Base-by-base conservation (phyloP, 1,284 basidiomycete genomes). In the Austroboletus novae-zelandiae region DNA sequence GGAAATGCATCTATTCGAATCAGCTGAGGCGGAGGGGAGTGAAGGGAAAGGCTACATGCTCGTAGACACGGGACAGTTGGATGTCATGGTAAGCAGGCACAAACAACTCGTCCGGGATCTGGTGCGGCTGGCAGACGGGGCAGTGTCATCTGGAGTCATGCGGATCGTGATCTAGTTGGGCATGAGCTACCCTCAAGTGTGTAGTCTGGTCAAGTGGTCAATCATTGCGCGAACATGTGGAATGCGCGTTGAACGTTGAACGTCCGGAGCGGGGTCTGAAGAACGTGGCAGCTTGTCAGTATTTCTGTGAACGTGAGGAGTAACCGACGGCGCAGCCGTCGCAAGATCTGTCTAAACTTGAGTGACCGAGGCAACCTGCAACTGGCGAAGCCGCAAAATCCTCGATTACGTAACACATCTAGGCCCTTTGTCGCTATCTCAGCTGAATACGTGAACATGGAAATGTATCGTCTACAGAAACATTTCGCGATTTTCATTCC, bases 151-250 rank as follows among this genome's bases (percentile, higher is more conserved):
- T 52, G 34, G 40, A 49, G 36, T 50, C 51, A 45, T 66, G 62
- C 51, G 43, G 49, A 52, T 50, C 51, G 48, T 49, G 52, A 65
- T 66, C 52, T 53, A 50, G 47, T 61, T 50, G 55, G 49, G 45
- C 56, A 65, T 59, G 64, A 55, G 50, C 49, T 42, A 30, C 65
- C 63, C 53, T 61, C 64, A 49, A 39, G 57, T 51, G 62, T 53
- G 60, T 53, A 61, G 60, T 48, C 54, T 51, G 45, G 64, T 66
- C 60, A 43, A 61, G 57, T 47, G 52, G 54, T 54, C 58, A 52
- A 52, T 61, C 51, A 49, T 67, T 61, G 65, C 59, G 53, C 45
- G 61, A 58, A 65, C 62, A 65, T 67, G 62, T 67, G 63, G 66
- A 56, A 40, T 56, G 55, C 54, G 64, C 64, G 48, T 65, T 65